These are phyloP conservation scores for Osmanthus fragrans DNA, from an alignment of 257 asterid genomes.

Conservation along the genomic window DNA sequence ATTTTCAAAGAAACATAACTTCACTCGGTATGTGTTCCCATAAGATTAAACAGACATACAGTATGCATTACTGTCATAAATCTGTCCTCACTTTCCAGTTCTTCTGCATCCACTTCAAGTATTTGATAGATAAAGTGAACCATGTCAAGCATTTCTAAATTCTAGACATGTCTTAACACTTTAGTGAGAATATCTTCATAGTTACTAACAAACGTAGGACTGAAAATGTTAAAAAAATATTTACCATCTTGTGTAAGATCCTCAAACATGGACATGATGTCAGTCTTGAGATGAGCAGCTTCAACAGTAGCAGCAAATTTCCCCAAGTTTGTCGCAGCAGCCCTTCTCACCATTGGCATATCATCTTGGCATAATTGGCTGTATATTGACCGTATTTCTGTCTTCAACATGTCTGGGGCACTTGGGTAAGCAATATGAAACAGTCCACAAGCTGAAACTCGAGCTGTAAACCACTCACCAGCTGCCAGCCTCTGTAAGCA, in stretches of 20 bases:
- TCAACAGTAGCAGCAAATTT: conserved; percentile 43
- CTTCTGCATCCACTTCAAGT: background rate
- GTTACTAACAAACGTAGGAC: background rate
- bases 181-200: background rate
- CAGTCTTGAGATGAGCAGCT: conserved; percentile 32
- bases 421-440: conserved; percentile 56
- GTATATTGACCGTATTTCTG: conserved; percentile 34
- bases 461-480: conserved; percentile 59
- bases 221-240: background rate
- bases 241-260: conserved; percentile 78
- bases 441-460: conserved; percentile 56
- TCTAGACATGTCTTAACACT: background rate
- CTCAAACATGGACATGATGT: conserved; percentile 62
- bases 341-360: conserved; percentile 43
- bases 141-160: background rate
- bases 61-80: background rate
- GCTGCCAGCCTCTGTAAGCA: conserved; percentile 45
- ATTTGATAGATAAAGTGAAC: background rate
- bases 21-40: background rate
- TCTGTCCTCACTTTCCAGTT: background rate
- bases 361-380: conserved; percentile 39
- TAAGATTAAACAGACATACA: background rate
- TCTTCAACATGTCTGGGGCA: conserved; percentile 38
- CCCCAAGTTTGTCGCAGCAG: conserved; percentile 40
- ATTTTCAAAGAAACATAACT: background rate